Evolutionary conservation across 2,329 filamentous ascomycete species (phyloP).

Genomic region (Cordyceps cicadae): DNA sequence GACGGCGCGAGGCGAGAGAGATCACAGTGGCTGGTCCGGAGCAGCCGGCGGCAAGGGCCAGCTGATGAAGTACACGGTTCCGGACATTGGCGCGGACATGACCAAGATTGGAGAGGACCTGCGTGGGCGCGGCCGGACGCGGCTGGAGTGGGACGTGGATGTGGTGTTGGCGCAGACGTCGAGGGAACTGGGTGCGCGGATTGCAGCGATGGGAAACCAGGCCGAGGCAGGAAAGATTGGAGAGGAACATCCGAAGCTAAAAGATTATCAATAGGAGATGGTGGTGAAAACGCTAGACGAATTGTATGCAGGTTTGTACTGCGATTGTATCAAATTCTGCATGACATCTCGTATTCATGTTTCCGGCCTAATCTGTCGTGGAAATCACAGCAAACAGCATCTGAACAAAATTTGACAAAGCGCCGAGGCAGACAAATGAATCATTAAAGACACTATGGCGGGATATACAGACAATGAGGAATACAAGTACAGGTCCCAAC

Average conservation of each 20-base stretch:
- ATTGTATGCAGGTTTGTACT: too few species aligned
- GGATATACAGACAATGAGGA: conserved; percentile 31
- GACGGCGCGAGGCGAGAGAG: conserved; percentile 40
- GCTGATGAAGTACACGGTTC: conserved; percentile 12
- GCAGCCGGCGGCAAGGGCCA: conserved; percentile 26
- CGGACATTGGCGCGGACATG: background rate
- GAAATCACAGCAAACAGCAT: background rate
- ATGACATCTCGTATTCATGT: background rate
- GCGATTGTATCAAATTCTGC: background rate
- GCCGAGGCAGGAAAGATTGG: background rate
- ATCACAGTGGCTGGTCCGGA: conserved; percentile 41
- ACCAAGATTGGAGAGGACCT: background rate
- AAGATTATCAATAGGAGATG: background rate
- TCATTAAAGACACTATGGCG: conserved; percentile 24
- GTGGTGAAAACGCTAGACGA: too few species aligned
- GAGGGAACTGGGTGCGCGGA: background rate
- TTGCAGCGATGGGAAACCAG: background rate
- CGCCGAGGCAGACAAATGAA: conserved; percentile 14
- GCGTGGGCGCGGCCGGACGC: background rate
- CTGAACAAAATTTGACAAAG: background rate
- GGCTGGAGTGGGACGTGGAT: background rate
- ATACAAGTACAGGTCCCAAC: conserved; percentile 35
- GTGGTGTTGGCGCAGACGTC: background rate
- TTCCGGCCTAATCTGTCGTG: background rate
- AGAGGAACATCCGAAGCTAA: background rate